Base-by-base conservation (phyloP, 2,329 filamentous ascomycete species). In the Metarhizium rileyi region DNA sequence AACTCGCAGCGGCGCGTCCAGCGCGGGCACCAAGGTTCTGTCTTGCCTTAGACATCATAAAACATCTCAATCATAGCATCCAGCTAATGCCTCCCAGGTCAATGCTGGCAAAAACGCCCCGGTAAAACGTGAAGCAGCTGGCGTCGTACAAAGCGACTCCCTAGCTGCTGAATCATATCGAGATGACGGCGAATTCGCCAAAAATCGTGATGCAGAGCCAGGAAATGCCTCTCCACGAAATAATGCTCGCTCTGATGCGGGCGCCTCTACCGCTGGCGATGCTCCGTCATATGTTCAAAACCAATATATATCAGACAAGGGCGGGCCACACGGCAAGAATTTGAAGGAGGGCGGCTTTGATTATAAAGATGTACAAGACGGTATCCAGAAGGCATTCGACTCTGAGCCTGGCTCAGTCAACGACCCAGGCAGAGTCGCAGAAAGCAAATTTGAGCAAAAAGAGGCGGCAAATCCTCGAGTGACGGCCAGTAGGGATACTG, bases 81-180 rank as follows among this genome's bases (percentile, higher is more conserved):
- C 16, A 44, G 1, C 23, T 28, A 44, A 23, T 1, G 20, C 4
- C 4, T 7, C 27, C n/a, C 47, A 80, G 72, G 76, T 78, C 52
- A 67, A 66, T 18, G 65, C 66, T 42, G 70, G 73, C 49, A 54
- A 64, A 52, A 66, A 76, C 44, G 72, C 78, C 42, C 76, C 79
- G 26, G 50, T 60, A 1, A 76, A 73, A 51, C 63, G 70, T 16
- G 87, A 93, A 64, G 70, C 74, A 14, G 70, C 83, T 5, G 88
- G 88, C 47, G 59, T 72, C 25, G 75, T 91, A 1, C 69, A 76
- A 42, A 70, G 76, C 14, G 86, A 85, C 66, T 91, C 86, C 6
- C 80, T 94, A 5, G 88, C 88, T 10, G 84, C 81, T 51, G 83
- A 91, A 60, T 93, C 87, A 0, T 67, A 80, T 52, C 69, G 72